Conservation (phyloP, 306 rosid genomes). For the Mimosa bimucronata region DNA sequence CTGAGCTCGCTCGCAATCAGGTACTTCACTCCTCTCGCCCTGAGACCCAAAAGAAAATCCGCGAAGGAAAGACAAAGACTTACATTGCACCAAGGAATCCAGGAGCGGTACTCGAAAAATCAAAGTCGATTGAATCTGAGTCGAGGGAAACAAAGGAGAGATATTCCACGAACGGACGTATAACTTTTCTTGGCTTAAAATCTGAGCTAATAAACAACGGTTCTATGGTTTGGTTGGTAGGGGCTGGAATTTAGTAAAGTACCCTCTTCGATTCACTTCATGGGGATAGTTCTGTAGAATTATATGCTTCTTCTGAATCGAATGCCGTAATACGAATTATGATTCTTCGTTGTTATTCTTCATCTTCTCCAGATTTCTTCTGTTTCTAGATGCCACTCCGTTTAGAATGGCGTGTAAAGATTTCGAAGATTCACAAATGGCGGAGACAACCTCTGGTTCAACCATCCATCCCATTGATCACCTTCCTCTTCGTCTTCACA, state of each 20-base stretch:
- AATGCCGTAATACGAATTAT: too few species aligned
- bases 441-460: too few species aligned
- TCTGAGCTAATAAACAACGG: constrained; percentile 25
- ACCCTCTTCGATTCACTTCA: too few species aligned
- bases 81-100: constrained; percentile 37
- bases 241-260: constrained; percentile 52
- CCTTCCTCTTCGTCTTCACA: constrained; percentile 61
- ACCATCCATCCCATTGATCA: constrained; percentile 27
- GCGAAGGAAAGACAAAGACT: constrained; percentile 35
- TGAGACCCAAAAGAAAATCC: not conserved
- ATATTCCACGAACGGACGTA: not conserved
- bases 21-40: not conserved
- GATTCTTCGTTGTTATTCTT: too few species aligned
- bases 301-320: too few species aligned
- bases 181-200: not conserved
- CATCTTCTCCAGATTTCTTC: too few species aligned
- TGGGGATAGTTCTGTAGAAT: too few species aligned
- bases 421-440: constrained; percentile 39
- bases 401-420: too few species aligned
- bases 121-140: constrained; percentile 26
- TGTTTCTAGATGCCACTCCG: too few species aligned
- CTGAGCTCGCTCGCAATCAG: not conserved
- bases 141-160: not conserved
- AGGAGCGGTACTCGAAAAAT: not conserved
- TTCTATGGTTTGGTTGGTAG: constrained; percentile 42